These are phyloP conservation scores for Amanita molliuscula DNA, from an alignment of 768 basidiomycete genomes.

Conservation along the genomic window DNA sequence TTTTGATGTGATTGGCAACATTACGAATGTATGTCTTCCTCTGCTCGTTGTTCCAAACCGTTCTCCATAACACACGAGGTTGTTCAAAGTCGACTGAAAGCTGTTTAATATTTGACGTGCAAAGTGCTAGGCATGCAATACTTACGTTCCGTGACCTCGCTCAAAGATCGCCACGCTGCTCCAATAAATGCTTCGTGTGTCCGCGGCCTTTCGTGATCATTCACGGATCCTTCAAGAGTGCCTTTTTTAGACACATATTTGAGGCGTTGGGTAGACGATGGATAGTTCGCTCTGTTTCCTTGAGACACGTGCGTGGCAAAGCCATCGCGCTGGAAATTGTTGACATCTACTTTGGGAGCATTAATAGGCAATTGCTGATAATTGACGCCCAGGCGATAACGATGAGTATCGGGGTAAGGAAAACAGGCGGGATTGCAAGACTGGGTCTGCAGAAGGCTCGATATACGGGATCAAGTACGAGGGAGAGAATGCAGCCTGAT, in stretches of 20 bases:
- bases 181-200: slow-evolving; percentile 73
- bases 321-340: slow-evolving; percentile 94
- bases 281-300: slow-evolving; percentile 81
- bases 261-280: slow-evolving; percentile 66
- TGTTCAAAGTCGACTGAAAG: slow-evolving; percentile 74
- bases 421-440: slow-evolving; percentile 91
- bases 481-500: slow-evolving; percentile 75
- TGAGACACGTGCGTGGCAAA: slow-evolving; percentile 60
- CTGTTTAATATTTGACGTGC: background rate
- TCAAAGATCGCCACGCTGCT: slow-evolving; percentile 55
- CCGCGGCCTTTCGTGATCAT: slow-evolving; percentile 28
- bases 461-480: slow-evolving; percentile 83
- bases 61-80: slow-evolving; percentile 58
- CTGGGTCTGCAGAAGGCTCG: slow-evolving; percentile 86
- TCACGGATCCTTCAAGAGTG: slow-evolving; percentile 29
- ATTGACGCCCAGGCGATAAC: slow-evolving; percentile 73
- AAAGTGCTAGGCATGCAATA: background rate
- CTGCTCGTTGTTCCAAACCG: slow-evolving; percentile 55
- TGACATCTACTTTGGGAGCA: slow-evolving; percentile 56
- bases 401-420: slow-evolving; percentile 89
- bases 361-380: slow-evolving; percentile 88
- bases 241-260: slow-evolving; percentile 43
- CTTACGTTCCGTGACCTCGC: slow-evolving; percentile 74
- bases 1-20: slow-evolving; percentile 50
- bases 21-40: slow-evolving; percentile 58